Conservation (phyloP, 805 yeast genomes). For the Candida palmyrensis region DNA sequence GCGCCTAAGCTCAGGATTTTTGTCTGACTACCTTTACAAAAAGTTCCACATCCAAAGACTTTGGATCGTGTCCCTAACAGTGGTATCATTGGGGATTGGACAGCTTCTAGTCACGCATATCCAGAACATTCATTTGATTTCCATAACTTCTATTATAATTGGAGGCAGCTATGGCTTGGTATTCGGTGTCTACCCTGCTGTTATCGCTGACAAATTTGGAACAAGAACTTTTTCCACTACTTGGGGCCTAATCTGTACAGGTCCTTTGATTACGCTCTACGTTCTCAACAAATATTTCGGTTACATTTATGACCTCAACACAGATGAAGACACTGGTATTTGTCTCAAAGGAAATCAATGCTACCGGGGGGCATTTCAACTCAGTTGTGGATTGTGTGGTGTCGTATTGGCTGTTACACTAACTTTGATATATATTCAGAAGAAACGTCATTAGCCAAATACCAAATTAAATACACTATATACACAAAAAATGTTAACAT, state of each 20-base stretch:
- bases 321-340: conserved; percentile 34
- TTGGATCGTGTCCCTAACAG: conserved; percentile 56
- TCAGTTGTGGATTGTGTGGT: conserved; percentile 25
- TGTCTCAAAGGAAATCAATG: conserved; percentile 35
- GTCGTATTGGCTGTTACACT: conserved; percentile 17
- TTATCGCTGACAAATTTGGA: conserved; percentile 70
- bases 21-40: conserved; percentile 56
- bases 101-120: conserved; percentile 30
- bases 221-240: conserved; percentile 62
- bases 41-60: conserved; percentile 51
- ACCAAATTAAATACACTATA: conserved; percentile 1
- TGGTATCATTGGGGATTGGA: conserved; percentile 27
- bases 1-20: conserved; percentile 57
- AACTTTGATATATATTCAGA: conserved; percentile 21
- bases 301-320: conserved; percentile 42
- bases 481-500: neutral
- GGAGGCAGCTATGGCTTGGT: conserved; percentile 68
- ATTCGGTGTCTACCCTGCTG: conserved; percentile 73
- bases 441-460: conserved; percentile 7
- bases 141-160: conserved; percentile 47
- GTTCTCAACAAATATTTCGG: conserved; percentile 55
- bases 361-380: conserved; percentile 31
- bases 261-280: conserved; percentile 55
- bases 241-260: conserved; percentile 74
- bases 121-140: conserved; percentile 29